Conservation (phyloP, 345 rosid species). For the Bretschneidera sinensis region DNA sequence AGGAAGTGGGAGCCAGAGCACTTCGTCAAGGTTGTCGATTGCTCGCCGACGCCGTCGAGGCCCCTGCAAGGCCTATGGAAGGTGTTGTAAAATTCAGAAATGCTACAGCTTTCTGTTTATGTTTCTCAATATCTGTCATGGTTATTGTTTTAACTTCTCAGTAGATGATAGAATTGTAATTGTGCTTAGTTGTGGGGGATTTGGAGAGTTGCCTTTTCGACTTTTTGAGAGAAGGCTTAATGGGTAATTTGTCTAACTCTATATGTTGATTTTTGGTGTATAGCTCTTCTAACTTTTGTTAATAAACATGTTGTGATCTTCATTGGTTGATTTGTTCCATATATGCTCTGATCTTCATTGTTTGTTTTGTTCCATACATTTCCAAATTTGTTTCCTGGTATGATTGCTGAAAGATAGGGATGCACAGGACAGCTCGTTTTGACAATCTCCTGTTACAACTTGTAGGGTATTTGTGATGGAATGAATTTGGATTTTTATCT, state of each 20-base stretch:
- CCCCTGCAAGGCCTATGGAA: conserved; percentile 94
- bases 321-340: neutral
- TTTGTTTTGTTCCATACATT: neutral
- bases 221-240: too few relatives aligned
- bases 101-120: conserved; percentile 5
- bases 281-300: too few relatives aligned
- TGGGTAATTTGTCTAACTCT: too few relatives aligned
- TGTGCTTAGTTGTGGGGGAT: too few relatives aligned
- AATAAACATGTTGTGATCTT: too few relatives aligned
- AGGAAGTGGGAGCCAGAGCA: conserved; percentile 79
- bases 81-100: conserved; percentile 50
- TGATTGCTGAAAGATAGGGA: conserved; percentile 8
- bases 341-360: neutral
- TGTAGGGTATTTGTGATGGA: conserved; percentile 72
- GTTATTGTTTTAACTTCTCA: too few relatives aligned
- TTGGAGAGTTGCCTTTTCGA: too few relatives aligned
- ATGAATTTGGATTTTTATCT: conserved; percentile 66
- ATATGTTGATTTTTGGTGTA: too few relatives aligned
- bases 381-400: neutral
- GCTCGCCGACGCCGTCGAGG: conserved; percentile 52
- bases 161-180: too few relatives aligned
- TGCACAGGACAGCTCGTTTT: conserved; percentile 11
- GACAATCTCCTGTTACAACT: conserved; percentile 20
- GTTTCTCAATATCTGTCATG: neutral
- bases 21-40: conserved; percentile 68